phyloP scores from a whole-genome alignment of 371 early-diverging fungal species.

The Paraphysoderma sedebokerense region DNA sequence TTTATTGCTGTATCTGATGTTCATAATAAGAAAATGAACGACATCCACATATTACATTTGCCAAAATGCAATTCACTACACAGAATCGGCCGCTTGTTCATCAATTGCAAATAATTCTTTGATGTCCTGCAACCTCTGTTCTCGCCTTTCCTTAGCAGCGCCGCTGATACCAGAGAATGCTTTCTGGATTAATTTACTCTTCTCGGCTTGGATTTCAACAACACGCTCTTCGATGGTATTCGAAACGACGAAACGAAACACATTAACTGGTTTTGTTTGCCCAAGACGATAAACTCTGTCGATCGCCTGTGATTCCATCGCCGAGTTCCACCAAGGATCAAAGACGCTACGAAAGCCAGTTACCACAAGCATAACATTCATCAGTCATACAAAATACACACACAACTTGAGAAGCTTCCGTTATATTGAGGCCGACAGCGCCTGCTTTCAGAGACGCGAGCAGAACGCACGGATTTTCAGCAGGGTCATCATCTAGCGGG shows the following conservation, averaged over 20 bases:
- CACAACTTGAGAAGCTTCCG: slow-evolving; percentile 53
- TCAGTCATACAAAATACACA: slow-evolving; percentile 68
- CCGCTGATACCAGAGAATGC: too few relatives aligned
- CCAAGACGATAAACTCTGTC: slow-evolving; percentile 77
- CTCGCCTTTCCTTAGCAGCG: too few relatives aligned
- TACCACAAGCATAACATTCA: slow-evolving; percentile 38
- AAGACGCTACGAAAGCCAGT: neutral
- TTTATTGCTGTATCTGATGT: too few relatives aligned
- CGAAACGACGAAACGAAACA: slow-evolving; percentile 33
- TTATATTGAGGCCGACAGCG: slow-evolving; percentile 79
- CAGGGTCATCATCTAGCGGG: too few relatives aligned
- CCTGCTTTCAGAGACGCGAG: slow-evolving; percentile 72
- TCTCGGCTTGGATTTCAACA: slow-evolving; percentile 21
- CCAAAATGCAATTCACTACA: too few relatives aligned
- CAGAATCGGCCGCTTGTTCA: too few relatives aligned
- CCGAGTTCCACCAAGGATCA: slow-evolving; percentile 15
- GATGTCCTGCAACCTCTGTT: too few relatives aligned
- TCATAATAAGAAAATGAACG: too few relatives aligned
- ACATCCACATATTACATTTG: too few relatives aligned
- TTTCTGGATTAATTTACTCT: slow-evolving; percentile 9
- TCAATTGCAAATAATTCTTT: too few relatives aligned
- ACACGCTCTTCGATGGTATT: slow-evolving; percentile 45
- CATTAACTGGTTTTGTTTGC: slow-evolving; percentile 39
- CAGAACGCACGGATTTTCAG: slow-evolving; percentile 9
- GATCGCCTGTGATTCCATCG: slow-evolving; percentile 69